These are phyloP conservation scores for Tylopilus intermedius DNA, from an alignment of 768 basidiomycete genomes.

Conservation along the genomic window DNA sequence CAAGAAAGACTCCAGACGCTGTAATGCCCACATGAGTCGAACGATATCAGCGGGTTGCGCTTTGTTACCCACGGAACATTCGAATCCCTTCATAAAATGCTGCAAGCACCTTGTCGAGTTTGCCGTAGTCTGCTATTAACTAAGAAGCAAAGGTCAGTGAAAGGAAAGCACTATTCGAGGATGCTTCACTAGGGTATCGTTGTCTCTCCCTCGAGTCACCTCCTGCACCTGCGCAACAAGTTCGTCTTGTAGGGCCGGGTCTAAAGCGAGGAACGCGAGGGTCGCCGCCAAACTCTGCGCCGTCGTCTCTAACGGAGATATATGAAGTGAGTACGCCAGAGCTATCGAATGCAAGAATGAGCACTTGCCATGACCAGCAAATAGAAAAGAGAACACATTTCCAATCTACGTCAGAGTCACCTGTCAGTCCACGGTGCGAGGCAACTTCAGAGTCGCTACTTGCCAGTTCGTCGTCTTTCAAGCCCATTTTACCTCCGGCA, in stretches of 20 bases:
- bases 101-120: conserved; percentile 28
- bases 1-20: conserved; percentile 30
- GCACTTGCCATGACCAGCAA: conserved; percentile 52
- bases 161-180: not conserved
- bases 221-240: conserved; percentile 28
- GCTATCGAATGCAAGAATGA: not conserved
- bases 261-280: conserved; percentile 28
- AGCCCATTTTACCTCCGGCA: conserved; percentile 12
- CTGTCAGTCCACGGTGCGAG: not conserved
- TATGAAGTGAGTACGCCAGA: not conserved
- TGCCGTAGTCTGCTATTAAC: conserved; percentile 24
- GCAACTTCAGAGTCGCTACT: not conserved
- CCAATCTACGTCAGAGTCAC: conserved; percentile 38
- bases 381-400: conserved; percentile 47
- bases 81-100: conserved; percentile 31
- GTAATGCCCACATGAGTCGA: not conserved
- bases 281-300: conserved; percentile 31
- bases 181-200: conserved; percentile 13
- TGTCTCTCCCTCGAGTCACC: conserved; percentile 20
- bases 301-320: conserved; percentile 28
- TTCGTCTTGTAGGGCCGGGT: conserved; percentile 30
- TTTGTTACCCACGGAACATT: conserved; percentile 30
- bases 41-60: not conserved
- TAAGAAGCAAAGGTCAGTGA: not conserved
- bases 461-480: conserved; percentile 20